Evolutionary conservation across 176 grass and related monocot genomes (phyloP).

Genomic region (Carex kokanica): DNA sequence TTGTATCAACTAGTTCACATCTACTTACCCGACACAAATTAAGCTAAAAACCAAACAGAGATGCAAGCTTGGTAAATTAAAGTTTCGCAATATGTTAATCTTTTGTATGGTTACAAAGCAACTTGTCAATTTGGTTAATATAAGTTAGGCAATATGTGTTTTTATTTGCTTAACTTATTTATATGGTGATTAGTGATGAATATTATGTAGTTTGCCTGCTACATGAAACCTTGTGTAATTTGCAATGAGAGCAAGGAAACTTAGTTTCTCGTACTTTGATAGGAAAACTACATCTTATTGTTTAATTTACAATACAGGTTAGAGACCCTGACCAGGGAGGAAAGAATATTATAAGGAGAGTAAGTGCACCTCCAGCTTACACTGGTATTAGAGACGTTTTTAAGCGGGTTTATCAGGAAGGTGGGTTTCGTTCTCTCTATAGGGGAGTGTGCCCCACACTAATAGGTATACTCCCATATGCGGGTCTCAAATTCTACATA

Average conservation of each 20-base stretch:
- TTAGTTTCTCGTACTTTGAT: background rate
- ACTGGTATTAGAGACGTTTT: slow-evolving; percentile 82
- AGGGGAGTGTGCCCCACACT: slow-evolving; percentile 92
- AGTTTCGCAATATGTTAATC: too few species aligned
- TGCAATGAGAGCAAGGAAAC: background rate
- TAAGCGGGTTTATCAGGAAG: slow-evolving; percentile 72
- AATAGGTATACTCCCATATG: slow-evolving; percentile 93
- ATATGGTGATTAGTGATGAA: background rate
- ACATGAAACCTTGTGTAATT: background rate
- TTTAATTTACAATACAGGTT: slow-evolving; percentile 12
- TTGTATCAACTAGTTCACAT: background rate
- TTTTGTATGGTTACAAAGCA: background rate
- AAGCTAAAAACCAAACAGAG: background rate
- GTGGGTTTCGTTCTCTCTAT: slow-evolving; percentile 72
- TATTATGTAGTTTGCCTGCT: background rate
- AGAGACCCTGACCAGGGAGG: slow-evolving; percentile 15
- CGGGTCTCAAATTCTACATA: slow-evolving; percentile 99
- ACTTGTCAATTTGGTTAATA: background rate
- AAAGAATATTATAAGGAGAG: slow-evolving; percentile 45
- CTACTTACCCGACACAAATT: background rate
- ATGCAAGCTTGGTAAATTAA: background rate
- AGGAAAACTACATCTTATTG: background rate
- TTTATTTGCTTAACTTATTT: background rate
- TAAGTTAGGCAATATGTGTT: background rate
- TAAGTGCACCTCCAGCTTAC: slow-evolving; percentile 50